Base-by-base conservation (phyloP, 345 rosid species). In the Brassica incana region DNA sequence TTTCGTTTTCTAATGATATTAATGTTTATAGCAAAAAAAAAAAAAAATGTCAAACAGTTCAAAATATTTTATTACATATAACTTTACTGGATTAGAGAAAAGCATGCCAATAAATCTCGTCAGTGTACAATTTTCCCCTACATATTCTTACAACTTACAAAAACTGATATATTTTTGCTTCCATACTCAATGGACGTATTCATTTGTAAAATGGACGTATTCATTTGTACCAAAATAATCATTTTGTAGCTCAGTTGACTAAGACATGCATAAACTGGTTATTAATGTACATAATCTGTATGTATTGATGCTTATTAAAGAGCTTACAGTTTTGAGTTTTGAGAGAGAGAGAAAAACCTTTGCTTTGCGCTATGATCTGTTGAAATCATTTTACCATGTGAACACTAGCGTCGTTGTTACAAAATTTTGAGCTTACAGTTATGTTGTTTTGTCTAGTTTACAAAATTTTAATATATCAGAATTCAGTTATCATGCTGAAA, bases 331-430 rank as follows among this genome's bases (percentile, higher is more conserved):
- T 10, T 43, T 43, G 50, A 50, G 66, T 62, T 27, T 62, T 27
- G 18, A 63, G 38, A 65, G 10, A 29, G 23, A 35, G 5, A 52
- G 48, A 40, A 8, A 36, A 35, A n/a, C 12, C 29, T 61, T 64
- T 74, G 54, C 29, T n/a, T n/a, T 6, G 30, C 29, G 6, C 23
- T 66, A 29, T 58, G 64, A 50, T 76, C 76, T 71, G 71, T 63
- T 63, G 67, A 56, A 65, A 72, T 72, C 48, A 54, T 38, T 72
- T 78, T 65, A 78, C 67, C 36, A 72, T 72, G 77, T 72, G 81
- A 72, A 56, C 73, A 56, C 73, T 38, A 78, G 58, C 65, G 66
- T 78, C 23, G 23, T 20, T 25, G 43, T 64, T 64, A 71, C 59
- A 12, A 29, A 38, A 59, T 27, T 27, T 27, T 27, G 30, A 32